A percentile compares a stretch with the other conserved stretches of the same genome.
Conservation (phyloP, 2,329 filamentous ascomycete genomes). For the Cadophora sp. region DNA sequence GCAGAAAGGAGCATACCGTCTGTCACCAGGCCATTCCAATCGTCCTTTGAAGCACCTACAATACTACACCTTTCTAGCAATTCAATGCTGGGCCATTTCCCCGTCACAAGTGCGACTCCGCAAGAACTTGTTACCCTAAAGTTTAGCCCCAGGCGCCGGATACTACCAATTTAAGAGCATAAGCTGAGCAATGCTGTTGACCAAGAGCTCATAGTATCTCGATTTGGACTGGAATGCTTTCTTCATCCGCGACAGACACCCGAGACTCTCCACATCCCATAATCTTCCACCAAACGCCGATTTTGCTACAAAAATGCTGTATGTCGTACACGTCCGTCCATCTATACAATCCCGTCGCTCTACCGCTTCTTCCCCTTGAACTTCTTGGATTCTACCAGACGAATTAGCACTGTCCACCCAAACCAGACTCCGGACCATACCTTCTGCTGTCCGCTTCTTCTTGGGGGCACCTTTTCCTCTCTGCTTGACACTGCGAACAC, state of each 20-base stretch:
- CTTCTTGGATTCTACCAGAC: conserved; percentile 50
- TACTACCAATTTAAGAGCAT: neutral
- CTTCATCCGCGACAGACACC: conserved; percentile 22
- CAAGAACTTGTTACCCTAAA: too few relatives aligned
- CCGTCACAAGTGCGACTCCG: too few relatives aligned
- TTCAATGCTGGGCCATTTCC: too few relatives aligned
- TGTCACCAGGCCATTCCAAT: neutral
- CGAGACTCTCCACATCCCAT: conserved; percentile 25
- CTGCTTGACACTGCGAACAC: conserved; percentile 65
- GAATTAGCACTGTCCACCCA: conserved; percentile 25
- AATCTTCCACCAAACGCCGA: conserved; percentile 39
- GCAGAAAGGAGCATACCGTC: conserved; percentile 4
- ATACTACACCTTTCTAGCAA: neutral
- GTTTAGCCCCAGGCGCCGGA: too few relatives aligned
- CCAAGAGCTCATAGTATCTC: conserved; percentile 21
- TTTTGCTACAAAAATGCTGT: conserved; percentile 39
- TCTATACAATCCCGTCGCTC: conserved; percentile 31
- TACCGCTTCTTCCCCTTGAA: conserved; percentile 54
- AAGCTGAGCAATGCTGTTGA: neutral
- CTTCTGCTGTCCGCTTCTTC: conserved; percentile 76
- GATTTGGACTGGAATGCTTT: conserved; percentile 20
- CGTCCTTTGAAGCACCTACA: neutral
- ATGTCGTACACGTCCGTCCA: conserved; percentile 34
- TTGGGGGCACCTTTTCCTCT: conserved; percentile 89
- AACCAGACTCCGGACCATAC: conserved; percentile 37